A percentile compares a stretch with the other conserved stretches of the same genome.
phyloP scores from a whole-genome alignment of 129 eudicot species.

The Lonicera japonica region DNA sequence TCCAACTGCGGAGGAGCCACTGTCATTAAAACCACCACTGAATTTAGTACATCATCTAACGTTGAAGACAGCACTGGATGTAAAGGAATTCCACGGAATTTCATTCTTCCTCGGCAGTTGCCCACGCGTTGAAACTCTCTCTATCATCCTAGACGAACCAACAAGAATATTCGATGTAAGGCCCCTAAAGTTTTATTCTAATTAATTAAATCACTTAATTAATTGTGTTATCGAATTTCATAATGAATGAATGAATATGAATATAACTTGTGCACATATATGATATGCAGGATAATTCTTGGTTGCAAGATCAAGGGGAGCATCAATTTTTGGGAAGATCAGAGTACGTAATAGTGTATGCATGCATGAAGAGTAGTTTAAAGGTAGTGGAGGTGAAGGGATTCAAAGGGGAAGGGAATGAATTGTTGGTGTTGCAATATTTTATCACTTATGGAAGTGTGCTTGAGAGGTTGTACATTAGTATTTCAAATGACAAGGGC shows the following conservation, averaged over 20 bases:
- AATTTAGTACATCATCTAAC: background rate
- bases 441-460: constrained; percentile 8
- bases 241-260: too few species aligned
- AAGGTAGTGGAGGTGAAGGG: constrained; percentile 10
- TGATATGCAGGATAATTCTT: constrained; percentile 3
- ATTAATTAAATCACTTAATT: background rate
- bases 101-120: constrained; percentile 21
- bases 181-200: background rate
- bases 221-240: background rate
- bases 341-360: background rate
- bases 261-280: background rate
- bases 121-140: constrained; percentile 13
- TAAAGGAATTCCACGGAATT: constrained; percentile 8
- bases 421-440: background rate
- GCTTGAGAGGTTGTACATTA: constrained; percentile 1
- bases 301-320: background rate
- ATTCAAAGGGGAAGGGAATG: background rate
- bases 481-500: background rate
- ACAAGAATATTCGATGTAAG: background rate
- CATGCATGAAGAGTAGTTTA: constrained; percentile 4
- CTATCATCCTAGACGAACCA: background rate
- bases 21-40: constrained; percentile 3
- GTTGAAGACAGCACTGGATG: constrained; percentile 1
- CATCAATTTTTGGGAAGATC: background rate
- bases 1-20: background rate